Base-by-base conservation (phyloP, 306 rosid genomes). In the Castanea mollissima region DNA sequence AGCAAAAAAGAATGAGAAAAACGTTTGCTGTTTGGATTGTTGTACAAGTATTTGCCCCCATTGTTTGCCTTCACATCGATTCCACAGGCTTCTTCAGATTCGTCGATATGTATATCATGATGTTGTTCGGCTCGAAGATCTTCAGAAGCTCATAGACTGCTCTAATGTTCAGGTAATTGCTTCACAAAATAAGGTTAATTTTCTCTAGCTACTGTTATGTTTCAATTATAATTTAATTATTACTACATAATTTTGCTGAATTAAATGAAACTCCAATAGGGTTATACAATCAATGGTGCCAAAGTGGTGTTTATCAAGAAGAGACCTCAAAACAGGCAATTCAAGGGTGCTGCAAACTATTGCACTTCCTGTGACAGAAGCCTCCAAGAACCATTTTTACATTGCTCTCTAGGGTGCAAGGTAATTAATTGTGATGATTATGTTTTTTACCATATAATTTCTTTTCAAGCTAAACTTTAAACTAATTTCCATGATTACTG, bases 221-320 rank as follows among this genome's bases (percentile, higher is more conserved):
- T 49, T 12, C 54, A 49, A 49, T 16, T 16, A 49, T 49, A 49
- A 49, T 49, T 49, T 10, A 76, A 73, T 83, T 80, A 75, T 41
- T 41, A 25, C 8, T 41, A 8, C 8, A 41, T 41, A 41, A 8
- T 41, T 57, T 32, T 59, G 55, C 55, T 74, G 59, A 76, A 73
- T 83, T 80, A 75, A 75, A 81, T 81, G 8, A 41, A 19, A 44
- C 16, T 73, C 9, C 13, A 23, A 1, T 84, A 95, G 98, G 86
- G 98, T 29, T 96, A 96, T 70, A 96, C 98, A 15, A 96, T 96
- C 79, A 96, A 96, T 76, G 89, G 97, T 84, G 96, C 99, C 35
- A 96, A 96, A 86, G 99, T 96, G 79, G 94, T 96, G 82, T 96
- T 96, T 83, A 96, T 96, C 86, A 93, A 96, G 93, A 91, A 91